Evolutionary conservation across 2,329 filamentous ascomycete species (phyloP).

Genomic region (Fusarium hainanense): DNA sequence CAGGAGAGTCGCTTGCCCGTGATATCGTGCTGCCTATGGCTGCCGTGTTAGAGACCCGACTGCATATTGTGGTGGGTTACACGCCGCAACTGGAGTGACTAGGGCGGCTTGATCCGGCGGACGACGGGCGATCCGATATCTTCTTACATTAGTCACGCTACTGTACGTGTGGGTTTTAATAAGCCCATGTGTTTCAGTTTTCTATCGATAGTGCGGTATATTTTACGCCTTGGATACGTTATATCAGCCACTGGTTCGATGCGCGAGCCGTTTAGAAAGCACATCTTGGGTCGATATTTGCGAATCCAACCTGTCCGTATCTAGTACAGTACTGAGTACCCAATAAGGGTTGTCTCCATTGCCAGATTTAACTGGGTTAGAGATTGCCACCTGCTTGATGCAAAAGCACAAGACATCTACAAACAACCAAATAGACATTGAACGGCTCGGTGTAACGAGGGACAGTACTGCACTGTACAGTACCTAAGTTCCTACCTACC

Average conservation of each 20-base stretch:
- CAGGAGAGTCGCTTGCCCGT: neutral
- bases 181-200: conserved; percentile 1
- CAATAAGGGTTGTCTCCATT: neutral
- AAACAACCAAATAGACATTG: neutral
- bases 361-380: neutral
- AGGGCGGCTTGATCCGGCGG: conserved; percentile 30
- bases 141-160: neutral
- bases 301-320: neutral
- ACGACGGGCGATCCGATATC: conserved; percentile 24
- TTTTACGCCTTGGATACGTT: neutral
- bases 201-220: neutral
- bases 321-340: too few species aligned
- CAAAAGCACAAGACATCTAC: conserved; percentile 12
- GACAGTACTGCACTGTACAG: neutral
- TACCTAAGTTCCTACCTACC: neutral
- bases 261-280: neutral
- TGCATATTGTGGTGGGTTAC: conserved; percentile 8
- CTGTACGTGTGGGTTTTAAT: conserved; percentile 9
- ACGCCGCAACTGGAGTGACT: conserved; percentile 5
- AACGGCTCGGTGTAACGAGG: conserved; percentile 9
- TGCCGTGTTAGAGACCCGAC: neutral
- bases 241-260: neutral
- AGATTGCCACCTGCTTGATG: conserved; percentile 1
- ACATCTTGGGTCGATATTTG: neutral
- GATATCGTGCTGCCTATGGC: conserved; percentile 10